Conservation (phyloP, 805 yeast species). For the Blastobotrys parvus region DNA sequence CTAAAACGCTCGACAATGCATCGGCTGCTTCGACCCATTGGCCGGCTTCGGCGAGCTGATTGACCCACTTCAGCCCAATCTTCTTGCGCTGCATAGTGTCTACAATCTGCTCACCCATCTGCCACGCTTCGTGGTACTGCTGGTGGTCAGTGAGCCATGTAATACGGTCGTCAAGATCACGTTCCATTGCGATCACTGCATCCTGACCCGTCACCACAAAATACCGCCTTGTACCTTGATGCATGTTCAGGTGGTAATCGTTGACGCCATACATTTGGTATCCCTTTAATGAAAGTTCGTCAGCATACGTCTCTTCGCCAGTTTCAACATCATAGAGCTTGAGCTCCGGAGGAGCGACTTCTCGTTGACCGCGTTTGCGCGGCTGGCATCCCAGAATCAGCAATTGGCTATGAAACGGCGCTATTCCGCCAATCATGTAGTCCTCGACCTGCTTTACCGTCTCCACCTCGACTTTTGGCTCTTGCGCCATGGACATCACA, state of each 20-base stretch:
- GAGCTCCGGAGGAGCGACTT: conserved; percentile 58
- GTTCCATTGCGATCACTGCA: conserved; percentile 65
- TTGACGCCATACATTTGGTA: conserved; percentile 59
- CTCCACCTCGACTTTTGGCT: conserved; percentile 27
- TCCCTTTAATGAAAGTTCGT: conserved; percentile 61
- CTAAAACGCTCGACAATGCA: conserved; percentile 38
- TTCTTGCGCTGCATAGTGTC: conserved; percentile 42
- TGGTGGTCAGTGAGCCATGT: conserved; percentile 60
- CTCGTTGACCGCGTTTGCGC: no score
- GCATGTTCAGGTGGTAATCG: conserved; percentile 58
- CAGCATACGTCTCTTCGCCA: conserved; percentile 70
- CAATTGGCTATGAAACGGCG: conserved; percentile 62
- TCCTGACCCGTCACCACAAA: conserved; percentile 74
- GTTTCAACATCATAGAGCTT: conserved; percentile 54
- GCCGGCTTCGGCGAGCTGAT: conserved; percentile 27
- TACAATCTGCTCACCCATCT: conserved; percentile 53
- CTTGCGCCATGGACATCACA: conserved; percentile 12
- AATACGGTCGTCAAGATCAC: conserved; percentile 60
- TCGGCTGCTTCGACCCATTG: conserved; percentile 50
- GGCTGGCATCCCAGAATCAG: conserved; percentile 40
- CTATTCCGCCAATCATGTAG: conserved; percentile 64
- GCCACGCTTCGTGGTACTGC: conserved; percentile 66
- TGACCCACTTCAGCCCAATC: conserved; percentile 50
- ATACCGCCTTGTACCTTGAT: conserved; percentile 32
- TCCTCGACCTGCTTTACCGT: conserved; percentile 34